A percentile compares a stretch with the other conserved stretches of the same genome.
These are phyloP conservation scores for Pistacia vera DNA, from an alignment of 345 rosid genomes.

Conservation along the genomic window DNA sequence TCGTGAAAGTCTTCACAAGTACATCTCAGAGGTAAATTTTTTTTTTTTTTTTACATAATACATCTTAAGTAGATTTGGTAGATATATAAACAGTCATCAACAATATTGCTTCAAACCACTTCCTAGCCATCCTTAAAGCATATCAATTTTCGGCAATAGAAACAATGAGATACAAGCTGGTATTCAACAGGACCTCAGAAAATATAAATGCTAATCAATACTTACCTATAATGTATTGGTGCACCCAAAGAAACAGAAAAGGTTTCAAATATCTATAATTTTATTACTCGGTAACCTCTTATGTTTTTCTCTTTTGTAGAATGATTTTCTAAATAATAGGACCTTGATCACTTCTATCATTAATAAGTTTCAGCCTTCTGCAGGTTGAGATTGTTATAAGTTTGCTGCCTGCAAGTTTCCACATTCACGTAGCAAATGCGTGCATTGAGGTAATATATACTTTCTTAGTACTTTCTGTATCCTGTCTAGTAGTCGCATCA, in stretches of 20 bases:
- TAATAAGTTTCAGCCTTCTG: slow-evolving; percentile 17
- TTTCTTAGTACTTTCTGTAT: slow-evolving; percentile 1
- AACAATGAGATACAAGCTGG: background rate
- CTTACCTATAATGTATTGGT: background rate
- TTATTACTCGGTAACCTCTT: slow-evolving; percentile 2
- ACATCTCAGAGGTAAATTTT: slow-evolving; percentile 83
- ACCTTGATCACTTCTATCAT: background rate
- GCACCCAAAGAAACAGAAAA: background rate
- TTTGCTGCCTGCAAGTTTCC: slow-evolving; percentile 81
- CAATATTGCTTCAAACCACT: background rate
- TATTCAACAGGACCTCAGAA: background rate
- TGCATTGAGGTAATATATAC: slow-evolving; percentile 69
- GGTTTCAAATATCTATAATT: background rate
- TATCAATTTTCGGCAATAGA: background rate
- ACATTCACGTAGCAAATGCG: slow-evolving; percentile 63
- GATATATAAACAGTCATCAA: slow-evolving; percentile 5
- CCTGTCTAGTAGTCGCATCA: background rate
- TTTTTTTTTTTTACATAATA: background rate
- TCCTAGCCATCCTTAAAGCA: background rate
- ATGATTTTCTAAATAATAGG: background rate
- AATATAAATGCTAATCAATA: background rate
- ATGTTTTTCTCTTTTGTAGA: background rate
- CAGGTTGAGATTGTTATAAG: slow-evolving; percentile 93
- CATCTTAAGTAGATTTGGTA: background rate
- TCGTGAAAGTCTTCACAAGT: slow-evolving; percentile 58